Evolutionary conservation across 2,329 filamentous ascomycete genomes (phyloP), one percentile per base, ranked within the genome.

Genomic region (Diaporthe citriasiana): DNA sequence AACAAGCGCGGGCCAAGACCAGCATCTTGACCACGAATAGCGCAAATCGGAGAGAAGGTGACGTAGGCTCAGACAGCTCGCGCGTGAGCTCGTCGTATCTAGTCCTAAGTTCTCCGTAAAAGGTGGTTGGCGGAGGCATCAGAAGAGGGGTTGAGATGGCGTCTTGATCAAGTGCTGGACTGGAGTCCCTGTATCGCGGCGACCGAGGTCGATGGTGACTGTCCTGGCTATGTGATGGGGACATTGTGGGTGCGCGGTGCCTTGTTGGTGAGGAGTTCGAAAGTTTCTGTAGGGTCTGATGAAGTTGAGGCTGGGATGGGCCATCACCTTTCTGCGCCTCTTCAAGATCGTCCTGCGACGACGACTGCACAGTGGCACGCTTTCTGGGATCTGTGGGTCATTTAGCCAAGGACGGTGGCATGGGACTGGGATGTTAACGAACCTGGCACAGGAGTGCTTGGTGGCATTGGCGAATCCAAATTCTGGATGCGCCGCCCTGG

Each of bases 21-120:
- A 88, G 83, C 12, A 95, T 83, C 82, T 97, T 98, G 66, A 88
- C 77, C 8, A 93, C 81, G 78, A 97, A 95, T 1, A 95, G 78
- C 0, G 82, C 78, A 3, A 94, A 82, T 63, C 92, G 92, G 27
- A 89, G 76, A 7, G 84, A 70, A n/a, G 74, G 60, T 51, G 74
- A 50, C n/a, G 74, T 74, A 25, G 69, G 45, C 47, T 25, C 40
- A 40, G 63, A 45, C 22, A 72, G 15, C n/a, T 45, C 30, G 25
- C 69, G 63, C 47, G 13, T 57, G 40, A 72, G 22, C 5, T 71
- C 47, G 19, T 53, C 70, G 35, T 53, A 63, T 38, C 40, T 63
- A 7, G 51, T 82, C 47, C 79, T 81, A 35, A 83, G 73, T 60
- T 80, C 79, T 47, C 78, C 81, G 17, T 81, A 74, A 30, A 80